Conservation (phyloP, 2,329 filamentous ascomycete species). For the Cryphonectria parasitica region DNA sequence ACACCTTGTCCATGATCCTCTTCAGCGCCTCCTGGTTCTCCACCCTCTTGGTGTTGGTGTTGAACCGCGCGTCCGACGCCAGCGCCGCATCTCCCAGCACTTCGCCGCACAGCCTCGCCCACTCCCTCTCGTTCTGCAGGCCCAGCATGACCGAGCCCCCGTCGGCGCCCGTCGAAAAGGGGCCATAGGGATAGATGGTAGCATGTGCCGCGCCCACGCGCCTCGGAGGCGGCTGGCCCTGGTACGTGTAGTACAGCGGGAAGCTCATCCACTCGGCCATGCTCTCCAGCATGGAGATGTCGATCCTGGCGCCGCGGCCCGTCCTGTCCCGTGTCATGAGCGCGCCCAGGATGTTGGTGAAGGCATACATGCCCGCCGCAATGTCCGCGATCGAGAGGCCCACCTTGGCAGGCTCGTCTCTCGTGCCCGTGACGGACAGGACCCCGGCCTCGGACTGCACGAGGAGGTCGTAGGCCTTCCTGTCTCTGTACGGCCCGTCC, state of each 20-base stretch:
- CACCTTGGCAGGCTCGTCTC: constrained; percentile 51
- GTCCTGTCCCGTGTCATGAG: constrained; percentile 53
- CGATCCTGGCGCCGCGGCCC: constrained; percentile 52
- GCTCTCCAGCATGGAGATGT: constrained; percentile 62
- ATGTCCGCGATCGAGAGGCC: constrained; percentile 61
- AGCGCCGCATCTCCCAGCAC: constrained; percentile 50
- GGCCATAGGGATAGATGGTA: constrained; percentile 60
- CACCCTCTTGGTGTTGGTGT: constrained; percentile 49
- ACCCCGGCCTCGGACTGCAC: constrained; percentile 59
- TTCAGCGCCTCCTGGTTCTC: constrained; percentile 51
- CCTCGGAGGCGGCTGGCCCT: constrained; percentile 47
- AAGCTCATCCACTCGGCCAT: constrained; percentile 65
- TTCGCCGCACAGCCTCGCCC: constrained; percentile 51
- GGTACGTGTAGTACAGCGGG: constrained; percentile 57
- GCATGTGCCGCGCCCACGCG: constrained; percentile 57
- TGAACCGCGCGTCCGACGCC: constrained; percentile 50
- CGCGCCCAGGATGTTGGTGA: constrained; percentile 54
- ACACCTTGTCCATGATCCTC: constrained; percentile 48
- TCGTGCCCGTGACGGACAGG: constrained; percentile 53
- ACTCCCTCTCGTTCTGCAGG: constrained; percentile 62
- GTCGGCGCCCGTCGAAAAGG: constrained; percentile 51
- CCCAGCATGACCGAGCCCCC: constrained; percentile 58
- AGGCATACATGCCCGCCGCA: constrained; percentile 56
- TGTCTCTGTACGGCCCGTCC: constrained; percentile 54
- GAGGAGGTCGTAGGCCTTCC: constrained; percentile 60